A percentile compares a stretch with the other conserved stretches of the same genome.
Evolutionary conservation across 805 yeast species (phyloP).

Genomic region (Candida pseudoglaebosa): DNA sequence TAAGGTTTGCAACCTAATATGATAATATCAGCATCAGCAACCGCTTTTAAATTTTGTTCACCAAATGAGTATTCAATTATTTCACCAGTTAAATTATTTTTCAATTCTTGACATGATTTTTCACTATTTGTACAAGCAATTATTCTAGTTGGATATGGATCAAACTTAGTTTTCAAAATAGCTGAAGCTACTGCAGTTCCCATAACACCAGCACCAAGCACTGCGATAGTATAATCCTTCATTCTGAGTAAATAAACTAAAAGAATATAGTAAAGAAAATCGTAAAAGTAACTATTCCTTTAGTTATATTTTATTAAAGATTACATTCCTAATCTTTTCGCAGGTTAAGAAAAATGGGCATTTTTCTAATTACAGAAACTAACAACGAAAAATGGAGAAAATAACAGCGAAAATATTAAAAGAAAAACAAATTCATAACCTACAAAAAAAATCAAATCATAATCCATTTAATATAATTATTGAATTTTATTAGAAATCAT

Average conservation of each 20-base stretch:
- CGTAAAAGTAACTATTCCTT: no score
- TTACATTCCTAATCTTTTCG: no score
- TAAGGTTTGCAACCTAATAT: slow-evolving; percentile 89
- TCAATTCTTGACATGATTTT: slow-evolving; percentile 40
- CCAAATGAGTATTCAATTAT: slow-evolving; percentile 50
- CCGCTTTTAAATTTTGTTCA: slow-evolving; percentile 53
- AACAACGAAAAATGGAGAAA: no score
- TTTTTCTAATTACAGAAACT: no score
- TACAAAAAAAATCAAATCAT: no score
- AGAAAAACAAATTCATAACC: no score
- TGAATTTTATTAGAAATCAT: no score
- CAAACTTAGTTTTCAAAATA: slow-evolving; percentile 47
- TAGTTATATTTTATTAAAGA: no score
- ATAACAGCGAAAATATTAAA: no score
- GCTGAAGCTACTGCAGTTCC: slow-evolving; percentile 91
- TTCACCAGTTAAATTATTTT: slow-evolving; percentile 33
- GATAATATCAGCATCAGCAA: slow-evolving; percentile 61
- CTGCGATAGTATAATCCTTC: slow-evolving; percentile 56
- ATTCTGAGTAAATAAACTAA: slow-evolving; percentile 7
- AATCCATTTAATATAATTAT: no score
- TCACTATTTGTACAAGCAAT: slow-evolving; percentile 67
- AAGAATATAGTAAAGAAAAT: no score
- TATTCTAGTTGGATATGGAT: slow-evolving; percentile 64
- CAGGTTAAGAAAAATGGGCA: no score
- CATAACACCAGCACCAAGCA: slow-evolving; percentile 93